Conservation (phyloP, 2,329 filamentous ascomycete species). For the Ophiostoma sp. region DNA sequence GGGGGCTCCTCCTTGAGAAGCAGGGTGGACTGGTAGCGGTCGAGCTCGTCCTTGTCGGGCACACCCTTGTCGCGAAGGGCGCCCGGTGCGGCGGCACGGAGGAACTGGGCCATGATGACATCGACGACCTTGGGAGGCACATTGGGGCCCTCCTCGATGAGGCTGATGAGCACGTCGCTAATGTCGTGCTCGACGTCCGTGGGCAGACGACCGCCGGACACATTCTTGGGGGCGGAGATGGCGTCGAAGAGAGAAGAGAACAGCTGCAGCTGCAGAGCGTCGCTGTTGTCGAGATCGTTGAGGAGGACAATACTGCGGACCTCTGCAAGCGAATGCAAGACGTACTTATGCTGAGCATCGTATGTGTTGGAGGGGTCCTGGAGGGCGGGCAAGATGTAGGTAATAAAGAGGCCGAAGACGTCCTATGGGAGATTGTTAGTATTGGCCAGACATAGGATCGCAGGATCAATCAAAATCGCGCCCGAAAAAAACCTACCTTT, state of each 20-base stretch:
- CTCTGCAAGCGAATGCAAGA: slow-evolving; percentile 82
- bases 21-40: slow-evolving; percentile 78
- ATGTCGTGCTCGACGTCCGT: slow-evolving; percentile 95
- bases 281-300: slow-evolving; percentile 80
- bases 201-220: slow-evolving; percentile 76
- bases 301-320: slow-evolving; percentile 94
- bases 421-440: slow-evolving; percentile 56
- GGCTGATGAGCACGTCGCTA: slow-evolving; percentile 76
- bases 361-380: slow-evolving; percentile 86
- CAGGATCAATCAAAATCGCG: too few relatives aligned
- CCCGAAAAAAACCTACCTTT: slow-evolving; percentile 63
- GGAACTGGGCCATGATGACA: slow-evolving; percentile 91
- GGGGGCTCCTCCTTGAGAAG: slow-evolving; percentile 85
- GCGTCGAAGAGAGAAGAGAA: slow-evolving; percentile 93
- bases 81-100: slow-evolving; percentile 76
- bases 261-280: slow-evolving; percentile 74
- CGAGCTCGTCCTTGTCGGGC: slow-evolving; percentile 52
- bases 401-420: slow-evolving; percentile 88
- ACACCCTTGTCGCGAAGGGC: slow-evolving; percentile 58
- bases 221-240: slow-evolving; percentile 73
- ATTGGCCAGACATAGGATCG: background rate
- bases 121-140: slow-evolving; percentile 84
- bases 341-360: slow-evolving; percentile 89
- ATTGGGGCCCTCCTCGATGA: slow-evolving; percentile 81
- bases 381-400: slow-evolving; percentile 78